Evolutionary conservation across 768 basidiomycete species (phyloP), one percentile per base, ranked within the genome.

Genomic region (Solioccasus polychromus): DNA sequence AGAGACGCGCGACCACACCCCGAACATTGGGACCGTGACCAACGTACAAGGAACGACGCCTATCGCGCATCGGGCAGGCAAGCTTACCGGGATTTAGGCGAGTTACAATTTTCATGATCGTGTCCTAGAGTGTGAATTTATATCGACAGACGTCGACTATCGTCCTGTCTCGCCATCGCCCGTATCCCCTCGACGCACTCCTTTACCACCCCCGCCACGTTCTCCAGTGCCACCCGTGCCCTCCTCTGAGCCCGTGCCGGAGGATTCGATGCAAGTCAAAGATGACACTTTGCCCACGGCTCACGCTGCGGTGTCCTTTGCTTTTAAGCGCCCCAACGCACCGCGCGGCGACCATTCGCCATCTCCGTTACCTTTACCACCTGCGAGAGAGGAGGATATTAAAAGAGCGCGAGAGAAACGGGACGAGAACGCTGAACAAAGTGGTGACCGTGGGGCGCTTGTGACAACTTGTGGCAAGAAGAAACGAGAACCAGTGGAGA

Each of bases 271-370:
- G 8, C 37, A 45, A 17, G 28, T 34, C 17, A 68, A 66, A 48
- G 62, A 69, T 28, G 55, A 53, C 11, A 60, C 58, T 6, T 64
- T 75, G 0, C 72, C 72, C 9, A 40, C 46, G 5, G 24, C 59
- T 25, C 78, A 76, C 50, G 45, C 61, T 3, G 51, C 68, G 2
- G 67, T 76, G 4, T 73, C 71, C n/a, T 70, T 75, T 31, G 34
- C 63, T 11, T 63, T 74, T 37, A 75, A 72, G 40, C 72, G 71
- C 18, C 76, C 77, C 6, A 64, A 66, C 2, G 75, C 77, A 0
- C 80, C 79, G 1, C 63, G 64, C 11, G 72, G 67, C 52, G 52
- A 58, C 4, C 76, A 70, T 51, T 80, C 78, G 9, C 79, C 77
- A 2, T 63, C 70, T 6, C 58, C 73, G 1, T 51, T 75, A 38